phyloP scores from a whole-genome alignment of 1,139 yeast species.

The Nakaseomyces uthaithaninus region DNA sequence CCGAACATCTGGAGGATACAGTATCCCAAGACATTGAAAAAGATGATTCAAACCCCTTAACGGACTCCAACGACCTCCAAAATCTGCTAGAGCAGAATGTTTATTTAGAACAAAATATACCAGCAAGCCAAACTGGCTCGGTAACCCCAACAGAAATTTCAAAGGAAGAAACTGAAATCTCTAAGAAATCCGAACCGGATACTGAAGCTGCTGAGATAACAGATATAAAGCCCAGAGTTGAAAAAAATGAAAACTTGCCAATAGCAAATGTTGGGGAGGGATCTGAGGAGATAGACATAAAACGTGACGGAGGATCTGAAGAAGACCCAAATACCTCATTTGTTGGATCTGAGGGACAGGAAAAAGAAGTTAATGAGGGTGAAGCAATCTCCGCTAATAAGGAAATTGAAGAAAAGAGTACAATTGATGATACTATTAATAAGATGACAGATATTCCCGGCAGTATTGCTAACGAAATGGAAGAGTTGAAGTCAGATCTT shows the following conservation, averaged over 20 bases:
- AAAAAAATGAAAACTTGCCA: neutral
- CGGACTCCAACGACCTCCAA: slow-evolving; percentile 7
- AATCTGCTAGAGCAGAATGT: slow-evolving; percentile 11
- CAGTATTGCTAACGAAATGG: neutral
- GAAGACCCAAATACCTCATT: no score
- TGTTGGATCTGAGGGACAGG: no score
- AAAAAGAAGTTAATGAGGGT: neutral
- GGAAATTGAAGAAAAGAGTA: neutral
- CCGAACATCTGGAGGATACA: no score
- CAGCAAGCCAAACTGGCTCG: neutral
- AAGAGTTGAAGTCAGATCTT: neutral
- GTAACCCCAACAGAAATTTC: neutral
- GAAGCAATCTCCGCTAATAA: neutral
- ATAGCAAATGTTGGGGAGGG: neutral
- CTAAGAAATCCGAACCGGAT: slow-evolving; percentile 5
- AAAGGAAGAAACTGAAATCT: slow-evolving; percentile 7
- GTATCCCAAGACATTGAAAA: neutral
- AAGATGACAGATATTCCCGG: slow-evolving; percentile 1
- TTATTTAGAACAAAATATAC: slow-evolving; percentile 8
- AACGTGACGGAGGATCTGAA: no score
- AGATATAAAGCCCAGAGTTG: neutral
- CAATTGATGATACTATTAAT: neutral
- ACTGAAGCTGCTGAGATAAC: neutral
- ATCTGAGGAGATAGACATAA: no score
- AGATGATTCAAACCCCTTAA: neutral